Evolutionary conservation across 768 basidiomycete species (phyloP), one percentile per base, ranked within the genome.

Genomic region (Tricholoma terreum): DNA sequence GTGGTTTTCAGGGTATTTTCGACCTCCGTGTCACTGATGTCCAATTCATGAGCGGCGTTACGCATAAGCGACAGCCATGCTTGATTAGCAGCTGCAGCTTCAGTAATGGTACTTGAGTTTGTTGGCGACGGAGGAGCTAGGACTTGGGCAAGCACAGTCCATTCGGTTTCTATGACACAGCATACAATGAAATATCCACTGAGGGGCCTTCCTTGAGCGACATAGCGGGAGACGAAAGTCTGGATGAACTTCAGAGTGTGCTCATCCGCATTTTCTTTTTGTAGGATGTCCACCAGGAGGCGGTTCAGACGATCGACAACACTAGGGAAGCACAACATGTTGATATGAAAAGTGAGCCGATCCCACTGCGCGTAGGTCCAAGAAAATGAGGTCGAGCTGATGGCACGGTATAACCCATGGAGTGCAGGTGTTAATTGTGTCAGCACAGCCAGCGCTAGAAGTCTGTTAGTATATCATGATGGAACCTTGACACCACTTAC

Each of bases 121-220:
- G 65, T 65, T 11, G 57, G 53, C 19, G 67, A 64, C 45, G 75
- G 68, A 58, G 76, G 69, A 2, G 78, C 76, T 19, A 82, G 72
- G 7, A 81, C 83, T 69, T 93, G 92, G 3, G 90, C 86, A 21
- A 95, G 81, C 17, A 91, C 78, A 5, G 91, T 93, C 87, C 91
- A 92, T 64, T 89, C 83, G 40, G 85, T 86, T 69, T 94, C 91
- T 63, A 91, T 82, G 46, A 91, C 84, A 66, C 92, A 94, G 70
- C 92, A 94, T n/a, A 93, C 84, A 54, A 90, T 80, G 63, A 94
- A 94, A 67, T 92, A 92, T 9, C 92, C 91, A 54, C 86, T 92
- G 14, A 94, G 75, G 11, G 93, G 92, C 6, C 92, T 81, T 8
- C 87, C 89, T 55, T 81, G 81, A 8, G 82, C 76, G 15, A 89